Evolutionary conservation across 2,329 filamentous ascomycete species (phyloP).

Genomic region (Colletotrichum tamarilloi): DNA sequence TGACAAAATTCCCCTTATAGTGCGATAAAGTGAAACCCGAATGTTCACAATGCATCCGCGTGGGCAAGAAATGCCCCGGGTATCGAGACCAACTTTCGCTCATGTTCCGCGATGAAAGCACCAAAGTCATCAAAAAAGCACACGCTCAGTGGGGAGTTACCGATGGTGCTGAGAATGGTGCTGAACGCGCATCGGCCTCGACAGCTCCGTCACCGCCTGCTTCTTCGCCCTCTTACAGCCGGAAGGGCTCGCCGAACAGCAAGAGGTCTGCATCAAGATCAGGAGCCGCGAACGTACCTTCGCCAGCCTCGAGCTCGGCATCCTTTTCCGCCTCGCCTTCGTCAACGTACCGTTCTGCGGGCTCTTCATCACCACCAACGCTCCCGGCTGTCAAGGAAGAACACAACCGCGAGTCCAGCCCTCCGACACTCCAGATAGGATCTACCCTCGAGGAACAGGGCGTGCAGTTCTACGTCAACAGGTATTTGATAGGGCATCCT

Average conservation of each 20-base stretch:
- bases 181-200: neutral
- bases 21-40: slow-evolving; percentile 71
- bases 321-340: slow-evolving; percentile 40
- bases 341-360: slow-evolving; percentile 23
- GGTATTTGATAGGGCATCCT: slow-evolving; percentile 62
- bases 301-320: neutral
- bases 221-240: slow-evolving; percentile 34
- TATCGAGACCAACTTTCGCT: slow-evolving; percentile 73
- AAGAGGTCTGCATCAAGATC: neutral
- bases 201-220: slow-evolving; percentile 39
- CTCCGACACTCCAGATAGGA: slow-evolving; percentile 47
- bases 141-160: slow-evolving; percentile 60
- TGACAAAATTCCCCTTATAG: slow-evolving; percentile 45
- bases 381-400: slow-evolving; percentile 25
- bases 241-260: slow-evolving; percentile 22
- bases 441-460: slow-evolving; percentile 58
- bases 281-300: neutral
- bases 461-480: slow-evolving; percentile 62
- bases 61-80: slow-evolving; percentile 70
- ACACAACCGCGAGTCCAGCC: slow-evolving; percentile 17
- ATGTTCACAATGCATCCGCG: slow-evolving; percentile 71
- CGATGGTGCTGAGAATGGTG: slow-evolving; percentile 13
- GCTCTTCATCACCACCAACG: slow-evolving; percentile 26
- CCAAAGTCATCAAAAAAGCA: slow-evolving; percentile 69
- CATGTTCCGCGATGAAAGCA: slow-evolving; percentile 75